Evolutionary conservation across 129 eudicot genomes (phyloP).

Genomic region (Artemisia tridentata): DNA sequence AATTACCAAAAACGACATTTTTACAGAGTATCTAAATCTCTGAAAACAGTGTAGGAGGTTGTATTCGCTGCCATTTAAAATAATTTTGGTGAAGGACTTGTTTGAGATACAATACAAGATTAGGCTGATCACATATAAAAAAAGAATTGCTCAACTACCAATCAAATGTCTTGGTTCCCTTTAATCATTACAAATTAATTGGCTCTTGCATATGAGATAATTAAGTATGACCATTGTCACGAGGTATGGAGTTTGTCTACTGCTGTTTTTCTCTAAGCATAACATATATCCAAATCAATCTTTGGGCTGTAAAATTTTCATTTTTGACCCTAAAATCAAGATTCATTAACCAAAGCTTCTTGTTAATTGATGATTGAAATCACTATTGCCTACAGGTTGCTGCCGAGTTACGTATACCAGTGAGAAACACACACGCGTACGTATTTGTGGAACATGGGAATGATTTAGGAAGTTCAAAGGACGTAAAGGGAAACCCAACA

Average conservation of each 20-base stretch:
- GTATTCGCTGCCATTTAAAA: neutral
- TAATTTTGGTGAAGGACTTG: too few species aligned
- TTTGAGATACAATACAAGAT: neutral
- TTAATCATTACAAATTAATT: neutral
- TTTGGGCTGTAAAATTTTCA: neutral
- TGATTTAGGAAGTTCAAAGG: constrained; percentile 91
- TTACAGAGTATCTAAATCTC: neutral
- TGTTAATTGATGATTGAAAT: neutral
- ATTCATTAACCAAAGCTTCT: neutral
- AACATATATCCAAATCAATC: neutral
- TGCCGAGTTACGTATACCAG: constrained; percentile 83
- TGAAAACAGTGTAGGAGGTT: neutral
- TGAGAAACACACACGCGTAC: constrained; percentile 75
- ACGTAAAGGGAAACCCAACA: constrained; percentile 93
- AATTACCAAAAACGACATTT: neutral
- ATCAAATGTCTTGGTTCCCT: neutral
- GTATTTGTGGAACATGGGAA: constrained; percentile 92
- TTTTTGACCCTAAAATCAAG: too few species aligned
- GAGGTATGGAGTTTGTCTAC: neutral
- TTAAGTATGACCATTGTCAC: neutral
- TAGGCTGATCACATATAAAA: neutral
- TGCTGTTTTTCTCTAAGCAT: neutral
- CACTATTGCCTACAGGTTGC: constrained; percentile 53
- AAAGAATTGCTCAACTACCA: neutral
- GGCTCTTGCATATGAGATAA: neutral